phyloP scores from a whole-genome alignment of 768 basidiomycete species.

The Lyophyllum semitale region DNA sequence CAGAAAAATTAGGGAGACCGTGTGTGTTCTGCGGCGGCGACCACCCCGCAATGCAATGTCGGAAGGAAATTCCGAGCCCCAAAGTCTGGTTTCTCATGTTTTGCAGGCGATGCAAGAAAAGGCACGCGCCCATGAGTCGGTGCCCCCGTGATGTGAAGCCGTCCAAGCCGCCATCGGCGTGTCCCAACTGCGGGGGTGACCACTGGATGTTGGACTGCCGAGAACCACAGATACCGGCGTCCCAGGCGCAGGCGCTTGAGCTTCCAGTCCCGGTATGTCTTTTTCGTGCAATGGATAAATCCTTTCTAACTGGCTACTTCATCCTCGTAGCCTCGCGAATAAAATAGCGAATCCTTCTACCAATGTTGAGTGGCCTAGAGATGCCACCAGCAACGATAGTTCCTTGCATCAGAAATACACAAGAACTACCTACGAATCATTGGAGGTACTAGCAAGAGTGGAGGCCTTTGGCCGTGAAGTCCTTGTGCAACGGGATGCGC shows the following conservation, averaged over 20 bases:
- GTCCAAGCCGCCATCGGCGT: neutral
- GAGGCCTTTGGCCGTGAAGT: too few species aligned
- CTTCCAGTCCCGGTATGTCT: constrained; percentile 4
- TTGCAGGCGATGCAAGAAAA: neutral
- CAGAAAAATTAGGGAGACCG: neutral
- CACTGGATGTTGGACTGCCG: constrained; percentile 22
- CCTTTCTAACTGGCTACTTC: neutral
- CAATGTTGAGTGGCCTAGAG: too few species aligned
- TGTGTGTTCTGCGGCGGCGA: constrained; percentile 7
- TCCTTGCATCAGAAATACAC: too few species aligned
- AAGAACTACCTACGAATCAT: too few species aligned
- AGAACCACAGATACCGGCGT: constrained; percentile 10
- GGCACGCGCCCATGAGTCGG: constrained; percentile 4
- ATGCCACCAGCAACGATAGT: too few species aligned
- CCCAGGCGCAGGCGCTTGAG: constrained; percentile 7
- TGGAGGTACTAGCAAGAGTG: too few species aligned
- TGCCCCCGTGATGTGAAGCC: neutral
- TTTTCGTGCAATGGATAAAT: neutral
- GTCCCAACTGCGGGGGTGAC: constrained; percentile 16
- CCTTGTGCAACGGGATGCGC: too few species aligned
- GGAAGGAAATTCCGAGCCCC: neutral
- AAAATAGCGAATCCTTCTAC: too few species aligned
- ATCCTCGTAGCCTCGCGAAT: too few species aligned
- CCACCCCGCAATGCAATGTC: neutral
- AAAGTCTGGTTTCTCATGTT: neutral